These are phyloP conservation scores for Aspergillus egyptiacus DNA, from an alignment of 495 filamentous ascomycete genomes.

Conservation along the genomic window DNA sequence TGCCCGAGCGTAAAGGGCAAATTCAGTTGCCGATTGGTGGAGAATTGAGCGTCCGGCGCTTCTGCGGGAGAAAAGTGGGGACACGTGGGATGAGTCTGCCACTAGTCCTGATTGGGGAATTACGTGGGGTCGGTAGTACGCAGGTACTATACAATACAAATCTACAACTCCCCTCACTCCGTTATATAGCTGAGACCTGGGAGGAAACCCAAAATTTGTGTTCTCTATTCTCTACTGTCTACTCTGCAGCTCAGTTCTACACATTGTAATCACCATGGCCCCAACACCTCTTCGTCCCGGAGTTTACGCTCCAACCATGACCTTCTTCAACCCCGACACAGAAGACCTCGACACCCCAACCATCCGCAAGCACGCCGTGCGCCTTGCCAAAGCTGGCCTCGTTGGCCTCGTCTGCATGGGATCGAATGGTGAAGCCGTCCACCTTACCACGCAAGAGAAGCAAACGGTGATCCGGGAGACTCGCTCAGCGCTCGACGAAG, in stretches of 20 bases:
- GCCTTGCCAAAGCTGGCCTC: conserved; percentile 74
- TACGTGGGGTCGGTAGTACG: conserved; percentile 6
- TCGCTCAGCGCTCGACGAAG: conserved; percentile 74
- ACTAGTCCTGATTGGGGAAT: background rate
- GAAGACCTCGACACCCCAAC: conserved; percentile 77
- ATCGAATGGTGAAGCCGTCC: conserved; percentile 84
- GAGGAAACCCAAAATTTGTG: too few species aligned
- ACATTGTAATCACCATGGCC: conserved; percentile 6
- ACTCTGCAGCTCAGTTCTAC: background rate
- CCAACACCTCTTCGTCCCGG: conserved; percentile 67
- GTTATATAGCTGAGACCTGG: too few species aligned
- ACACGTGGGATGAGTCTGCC: background rate
- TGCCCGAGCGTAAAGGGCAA: conserved; percentile 4
- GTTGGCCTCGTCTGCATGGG: conserved; percentile 84
- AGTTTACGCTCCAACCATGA: conserved; percentile 87
- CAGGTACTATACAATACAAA: background rate
- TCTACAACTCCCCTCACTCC: background rate
- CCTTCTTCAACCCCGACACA: conserved; percentile 76
- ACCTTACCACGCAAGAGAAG: conserved; percentile 71
- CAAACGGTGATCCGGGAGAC: conserved; percentile 70
- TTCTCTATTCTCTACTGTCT: background rate
- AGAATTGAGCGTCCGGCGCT: conserved; percentile 9
- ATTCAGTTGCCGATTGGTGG: conserved; percentile 12
- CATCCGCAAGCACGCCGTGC: conserved; percentile 73
- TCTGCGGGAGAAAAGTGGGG: conserved; percentile 2